These are phyloP conservation scores for Jackrogersella multiformis DNA, from an alignment of 495 filamentous ascomycete genomes.

Conservation along the genomic window DNA sequence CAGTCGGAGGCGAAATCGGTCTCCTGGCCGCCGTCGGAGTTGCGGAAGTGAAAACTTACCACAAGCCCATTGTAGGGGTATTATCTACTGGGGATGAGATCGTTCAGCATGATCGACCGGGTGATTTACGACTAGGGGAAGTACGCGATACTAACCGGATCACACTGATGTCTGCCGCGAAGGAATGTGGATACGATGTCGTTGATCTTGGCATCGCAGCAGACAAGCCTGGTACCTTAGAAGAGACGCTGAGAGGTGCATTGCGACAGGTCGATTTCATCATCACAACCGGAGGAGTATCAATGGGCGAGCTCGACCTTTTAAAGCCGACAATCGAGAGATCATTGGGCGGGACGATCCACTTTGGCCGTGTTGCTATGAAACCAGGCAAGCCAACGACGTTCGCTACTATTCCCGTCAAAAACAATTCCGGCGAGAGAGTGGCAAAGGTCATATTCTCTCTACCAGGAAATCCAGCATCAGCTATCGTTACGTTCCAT, in stretches of 20 bases:
- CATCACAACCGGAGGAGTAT: constrained; percentile 93
- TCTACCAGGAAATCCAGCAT: constrained; percentile 93
- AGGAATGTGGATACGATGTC: constrained; percentile 79
- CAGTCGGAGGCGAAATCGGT: constrained; percentile 89
- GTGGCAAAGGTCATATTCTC: constrained; percentile 82
- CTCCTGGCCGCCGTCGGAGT: constrained; percentile 86
- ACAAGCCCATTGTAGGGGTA: constrained; percentile 81
- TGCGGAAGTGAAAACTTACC: constrained; percentile 75
- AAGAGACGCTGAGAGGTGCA: constrained; percentile 76
- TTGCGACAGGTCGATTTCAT: constrained; percentile 80
- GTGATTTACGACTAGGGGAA: constrained; percentile 75
- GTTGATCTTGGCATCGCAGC: constrained; percentile 88
- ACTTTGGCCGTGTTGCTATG: constrained; percentile 97
- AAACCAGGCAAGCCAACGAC: constrained; percentile 98
- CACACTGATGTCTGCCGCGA: constrained; percentile 78
- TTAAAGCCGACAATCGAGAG: constrained; percentile 97
- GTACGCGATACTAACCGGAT: constrained; percentile 94
- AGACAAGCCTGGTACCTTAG: constrained; percentile 81
- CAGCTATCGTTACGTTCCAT: constrained; percentile 89
- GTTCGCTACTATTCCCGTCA: constrained; percentile 85
- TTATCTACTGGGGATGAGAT: constrained; percentile 97
- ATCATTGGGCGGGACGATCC: constrained; percentile 87
- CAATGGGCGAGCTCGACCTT: constrained; percentile 97
- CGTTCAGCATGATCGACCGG: constrained; percentile 74
- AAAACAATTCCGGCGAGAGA: constrained; percentile 66